phyloP scores from a whole-genome alignment of 768 basidiomycete genomes.

The Leccinellum albellum region DNA sequence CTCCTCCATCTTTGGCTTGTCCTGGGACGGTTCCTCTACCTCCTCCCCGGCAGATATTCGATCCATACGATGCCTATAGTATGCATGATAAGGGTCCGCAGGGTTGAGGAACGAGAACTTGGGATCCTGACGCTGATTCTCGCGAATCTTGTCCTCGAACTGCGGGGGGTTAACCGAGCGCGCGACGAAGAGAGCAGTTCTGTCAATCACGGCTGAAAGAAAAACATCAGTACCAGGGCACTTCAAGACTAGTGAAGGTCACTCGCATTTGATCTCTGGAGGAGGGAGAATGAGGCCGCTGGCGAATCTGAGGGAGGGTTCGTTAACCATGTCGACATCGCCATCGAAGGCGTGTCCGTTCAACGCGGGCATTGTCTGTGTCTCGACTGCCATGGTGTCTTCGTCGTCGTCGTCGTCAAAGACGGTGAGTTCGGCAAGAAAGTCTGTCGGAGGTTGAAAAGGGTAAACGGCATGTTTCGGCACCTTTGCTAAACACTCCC shows the following conservation, averaged over 20 bases:
- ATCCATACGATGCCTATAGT: constrained; percentile 91
- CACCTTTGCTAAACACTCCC: not conserved
- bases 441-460: constrained; percentile 28
- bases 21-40: constrained; percentile 52
- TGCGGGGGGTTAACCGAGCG: constrained; percentile 89
- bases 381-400: constrained; percentile 47
- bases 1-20: constrained; percentile 41
- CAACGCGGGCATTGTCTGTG: constrained; percentile 32
- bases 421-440: constrained; percentile 2
- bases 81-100: constrained; percentile 96
- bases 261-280: constrained; percentile 86
- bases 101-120: constrained; percentile 99
- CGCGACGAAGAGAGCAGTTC: constrained; percentile 88
- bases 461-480: constrained; percentile 21
- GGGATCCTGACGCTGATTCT: constrained; percentile 92
- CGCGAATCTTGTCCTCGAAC: constrained; percentile 96
- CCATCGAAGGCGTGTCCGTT: constrained; percentile 44
- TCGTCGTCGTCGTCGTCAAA: constrained; percentile 24
- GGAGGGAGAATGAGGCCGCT: constrained; percentile 93
- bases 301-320: constrained; percentile 51
- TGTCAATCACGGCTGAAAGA: constrained; percentile 82
- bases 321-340: constrained; percentile 39
- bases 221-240: constrained; percentile 4
- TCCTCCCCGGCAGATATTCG: constrained; percentile 73
- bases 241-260: not conserved